phyloP scores from a whole-genome alignment of 73 alveolate genomes.

The Tetrahymena thermophila region DNA sequence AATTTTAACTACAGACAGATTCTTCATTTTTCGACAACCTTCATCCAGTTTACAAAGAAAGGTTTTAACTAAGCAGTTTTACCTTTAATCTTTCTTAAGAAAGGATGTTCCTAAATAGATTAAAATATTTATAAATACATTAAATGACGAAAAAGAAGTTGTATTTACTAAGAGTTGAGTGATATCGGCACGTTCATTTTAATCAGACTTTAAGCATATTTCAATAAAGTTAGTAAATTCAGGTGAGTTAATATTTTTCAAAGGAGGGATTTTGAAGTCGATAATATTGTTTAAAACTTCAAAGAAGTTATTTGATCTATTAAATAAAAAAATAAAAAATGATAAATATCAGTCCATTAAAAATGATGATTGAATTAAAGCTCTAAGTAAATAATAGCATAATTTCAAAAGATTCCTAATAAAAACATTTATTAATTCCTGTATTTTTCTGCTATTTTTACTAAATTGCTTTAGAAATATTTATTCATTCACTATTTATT shows the following conservation, averaged over 20 bases:
- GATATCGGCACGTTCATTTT: not conserved
- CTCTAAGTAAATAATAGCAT: no score
- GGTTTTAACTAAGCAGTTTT: not conserved
- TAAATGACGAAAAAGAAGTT: no score
- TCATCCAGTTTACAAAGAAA: not conserved
- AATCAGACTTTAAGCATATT: not conserved
- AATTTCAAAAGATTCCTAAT: no score
- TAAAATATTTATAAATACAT: no score
- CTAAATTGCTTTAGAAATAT: not conserved
- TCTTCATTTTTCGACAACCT: not conserved
- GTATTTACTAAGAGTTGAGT: not conserved
- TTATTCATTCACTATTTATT: not conserved
- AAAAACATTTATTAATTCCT: no score
- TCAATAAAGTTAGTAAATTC: not conserved
- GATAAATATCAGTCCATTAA: not conserved
- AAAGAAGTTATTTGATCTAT: not conserved
- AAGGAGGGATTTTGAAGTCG: not conserved
- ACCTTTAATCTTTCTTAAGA: not conserved
- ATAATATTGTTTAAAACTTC: not conserved
- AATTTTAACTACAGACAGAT: not conserved
- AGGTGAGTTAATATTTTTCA: not conserved
- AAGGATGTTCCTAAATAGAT: not conserved
- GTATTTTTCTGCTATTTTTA: no score
- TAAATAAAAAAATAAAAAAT: not conserved
- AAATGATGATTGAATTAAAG: no score